phyloP scores from a whole-genome alignment of 2,329 filamentous ascomycete genomes.

The Xenosphaeropsis pyriputrescens region DNA sequence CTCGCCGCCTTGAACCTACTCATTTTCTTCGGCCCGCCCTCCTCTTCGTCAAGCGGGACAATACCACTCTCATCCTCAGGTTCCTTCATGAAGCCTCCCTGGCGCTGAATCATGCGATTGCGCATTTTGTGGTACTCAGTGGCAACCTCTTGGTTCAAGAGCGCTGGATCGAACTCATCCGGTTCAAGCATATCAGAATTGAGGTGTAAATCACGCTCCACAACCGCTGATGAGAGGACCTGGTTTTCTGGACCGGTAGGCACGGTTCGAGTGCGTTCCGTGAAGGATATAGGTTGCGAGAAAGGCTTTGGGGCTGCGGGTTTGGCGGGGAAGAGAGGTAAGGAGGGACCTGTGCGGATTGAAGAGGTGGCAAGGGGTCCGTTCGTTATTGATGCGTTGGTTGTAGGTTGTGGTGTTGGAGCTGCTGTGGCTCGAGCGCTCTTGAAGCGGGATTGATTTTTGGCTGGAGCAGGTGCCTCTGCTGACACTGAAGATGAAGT shows the following conservation, averaged over 20 bases:
- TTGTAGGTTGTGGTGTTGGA: slow-evolving; percentile 2
- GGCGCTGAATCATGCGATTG: slow-evolving; percentile 67
- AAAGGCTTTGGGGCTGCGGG: slow-evolving; percentile 10
- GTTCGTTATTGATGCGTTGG: slow-evolving; percentile 6
- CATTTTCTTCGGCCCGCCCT: slow-evolving; percentile 45
- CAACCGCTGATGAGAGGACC: slow-evolving; percentile 42
- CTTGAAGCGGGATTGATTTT: slow-evolving; percentile 28
- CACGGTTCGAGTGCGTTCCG: slow-evolving; percentile 7
- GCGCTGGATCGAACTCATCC: slow-evolving; percentile 56
- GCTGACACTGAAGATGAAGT: slow-evolving; percentile 4
- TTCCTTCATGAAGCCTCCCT: slow-evolving; percentile 68
- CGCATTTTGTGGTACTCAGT: slow-evolving; percentile 72
- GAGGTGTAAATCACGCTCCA: slow-evolving; percentile 32
- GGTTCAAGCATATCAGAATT: slow-evolving; percentile 25
- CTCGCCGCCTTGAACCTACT: slow-evolving; percentile 64
- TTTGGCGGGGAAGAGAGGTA: slow-evolving; percentile 10
- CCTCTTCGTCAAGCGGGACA: slow-evolving; percentile 50
- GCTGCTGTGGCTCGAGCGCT: slow-evolving; percentile 15
- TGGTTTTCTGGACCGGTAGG: slow-evolving; percentile 23
- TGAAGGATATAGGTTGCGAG: slow-evolving; percentile 9
- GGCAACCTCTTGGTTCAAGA: slow-evolving; percentile 65
- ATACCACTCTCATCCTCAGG: slow-evolving; percentile 45
- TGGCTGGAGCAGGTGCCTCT: slow-evolving; percentile 7
- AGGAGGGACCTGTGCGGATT: slow-evolving; percentile 1
- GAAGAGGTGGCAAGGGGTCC: slow-evolving; percentile 8